Evolutionary conservation across 257 asterid genomes (phyloP).

Genomic region (Forsythia viridissima): DNA sequence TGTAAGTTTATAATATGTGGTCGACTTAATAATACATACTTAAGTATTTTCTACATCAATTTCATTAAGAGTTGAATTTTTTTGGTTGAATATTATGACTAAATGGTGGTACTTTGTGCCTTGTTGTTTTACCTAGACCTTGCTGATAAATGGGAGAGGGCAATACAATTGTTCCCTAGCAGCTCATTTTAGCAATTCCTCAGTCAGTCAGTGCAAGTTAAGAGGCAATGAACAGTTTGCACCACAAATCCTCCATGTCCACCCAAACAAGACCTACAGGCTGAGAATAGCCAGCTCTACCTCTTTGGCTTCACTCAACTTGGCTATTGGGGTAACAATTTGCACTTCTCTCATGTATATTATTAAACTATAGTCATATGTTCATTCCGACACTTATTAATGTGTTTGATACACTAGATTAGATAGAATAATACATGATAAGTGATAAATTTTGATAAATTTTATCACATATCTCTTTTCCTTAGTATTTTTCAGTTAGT

Average conservation of each 20-base stretch:
- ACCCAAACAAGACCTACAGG: slow-evolving; percentile 76
- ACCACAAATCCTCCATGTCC: slow-evolving; percentile 61
- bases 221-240: slow-evolving; percentile 71
- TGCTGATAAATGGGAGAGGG: slow-evolving; percentile 86
- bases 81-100: background rate
- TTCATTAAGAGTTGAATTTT: background rate
- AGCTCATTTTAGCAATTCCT: slow-evolving; percentile 42
- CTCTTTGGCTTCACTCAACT: slow-evolving; percentile 71
- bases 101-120: background rate
- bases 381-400: no score
- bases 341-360: background rate
- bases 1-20: no score
- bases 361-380: no score
- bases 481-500: background rate
- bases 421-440: no score
- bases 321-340: slow-evolving; percentile 70
- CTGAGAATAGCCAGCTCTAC: slow-evolving; percentile 82
- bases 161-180: slow-evolving; percentile 80
- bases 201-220: slow-evolving; percentile 44
- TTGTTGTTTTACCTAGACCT: slow-evolving; percentile 27
- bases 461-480: background rate
- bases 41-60: background rate
- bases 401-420: no score
- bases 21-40: no score
- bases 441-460: no score